phyloP scores from a whole-genome alignment of 176 grass and related monocot species.

The Hyparrhenia diplandra region DNA sequence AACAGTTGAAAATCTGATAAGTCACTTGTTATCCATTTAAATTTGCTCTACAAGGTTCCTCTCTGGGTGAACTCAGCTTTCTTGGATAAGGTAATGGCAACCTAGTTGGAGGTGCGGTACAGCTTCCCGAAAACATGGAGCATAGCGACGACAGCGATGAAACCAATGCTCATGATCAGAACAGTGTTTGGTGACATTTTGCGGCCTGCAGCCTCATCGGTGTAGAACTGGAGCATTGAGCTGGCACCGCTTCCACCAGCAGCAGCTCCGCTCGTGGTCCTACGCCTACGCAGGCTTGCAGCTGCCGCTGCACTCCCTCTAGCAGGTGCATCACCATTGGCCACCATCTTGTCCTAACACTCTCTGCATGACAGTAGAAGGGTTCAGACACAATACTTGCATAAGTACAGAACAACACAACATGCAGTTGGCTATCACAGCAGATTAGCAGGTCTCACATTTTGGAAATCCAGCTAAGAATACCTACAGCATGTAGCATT shows the following conservation, averaged over 20 bases:
- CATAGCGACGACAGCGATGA: constrained; percentile 73
- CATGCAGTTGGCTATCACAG: neutral
- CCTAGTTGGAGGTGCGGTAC: constrained; percentile 50
- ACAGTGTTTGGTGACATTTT: constrained; percentile 94
- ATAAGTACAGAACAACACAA: neutral
- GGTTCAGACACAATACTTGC: neutral
- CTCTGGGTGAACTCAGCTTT: neutral
- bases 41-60: neutral
- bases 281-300: constrained; percentile 66
- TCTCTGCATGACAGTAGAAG: neutral
- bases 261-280: constrained; percentile 35
- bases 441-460: neutral
- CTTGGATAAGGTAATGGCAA: neutral
- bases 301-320: constrained; percentile 70
- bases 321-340: constrained; percentile 55
- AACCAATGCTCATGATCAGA: constrained; percentile 93
- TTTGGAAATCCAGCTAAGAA: neutral
- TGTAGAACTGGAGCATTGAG: constrained; percentile 91
- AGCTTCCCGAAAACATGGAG: constrained; percentile 90
- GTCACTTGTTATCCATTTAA: constrained; percentile 22
- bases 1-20: neutral
- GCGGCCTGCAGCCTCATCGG: constrained; percentile 66
- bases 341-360: constrained; percentile 59
- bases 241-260: constrained; percentile 43
- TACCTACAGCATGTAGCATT: neutral